phyloP scores from a whole-genome alignment of 1,284 basidiomycete species.

The Somion occarium region DNA sequence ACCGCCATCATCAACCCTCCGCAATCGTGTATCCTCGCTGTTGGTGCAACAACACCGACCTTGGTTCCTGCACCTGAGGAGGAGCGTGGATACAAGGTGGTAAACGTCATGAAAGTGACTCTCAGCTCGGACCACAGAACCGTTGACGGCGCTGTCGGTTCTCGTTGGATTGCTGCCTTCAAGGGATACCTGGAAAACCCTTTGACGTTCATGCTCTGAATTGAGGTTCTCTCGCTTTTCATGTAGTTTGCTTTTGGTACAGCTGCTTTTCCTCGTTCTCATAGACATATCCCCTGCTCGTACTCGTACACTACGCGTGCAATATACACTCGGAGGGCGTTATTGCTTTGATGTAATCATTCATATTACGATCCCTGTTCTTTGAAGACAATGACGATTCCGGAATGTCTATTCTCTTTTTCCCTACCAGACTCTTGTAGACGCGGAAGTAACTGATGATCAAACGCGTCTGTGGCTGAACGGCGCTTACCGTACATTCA shows the following conservation, averaged over 20 bases:
- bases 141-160: constrained; percentile 91
- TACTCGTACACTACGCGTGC: neutral
- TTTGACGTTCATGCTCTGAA: constrained; percentile 85
- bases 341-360: too few relatives aligned
- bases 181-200: constrained; percentile 98
- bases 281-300: neutral
- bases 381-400: too few relatives aligned
- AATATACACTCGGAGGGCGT: neutral
- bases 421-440: neutral
- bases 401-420: too few relatives aligned
- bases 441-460: neutral
- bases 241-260: neutral
- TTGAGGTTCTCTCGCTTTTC: neutral
- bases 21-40: constrained; percentile 96
- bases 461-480: neutral
- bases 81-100: constrained; percentile 90
- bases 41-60: constrained; percentile 85
- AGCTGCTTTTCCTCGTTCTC: neutral
- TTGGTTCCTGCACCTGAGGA: constrained; percentile 87
- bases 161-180: constrained; percentile 90
- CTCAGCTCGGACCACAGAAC: constrained; percentile 94
- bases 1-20: constrained; percentile 99
- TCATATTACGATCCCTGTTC: too few relatives aligned
- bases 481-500: too few relatives aligned
- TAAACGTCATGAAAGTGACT: constrained; percentile 94